These are phyloP conservation scores for Cladosporium sp. DNA, from an alignment of 2,329 filamentous ascomycete genomes.

Conservation along the genomic window DNA sequence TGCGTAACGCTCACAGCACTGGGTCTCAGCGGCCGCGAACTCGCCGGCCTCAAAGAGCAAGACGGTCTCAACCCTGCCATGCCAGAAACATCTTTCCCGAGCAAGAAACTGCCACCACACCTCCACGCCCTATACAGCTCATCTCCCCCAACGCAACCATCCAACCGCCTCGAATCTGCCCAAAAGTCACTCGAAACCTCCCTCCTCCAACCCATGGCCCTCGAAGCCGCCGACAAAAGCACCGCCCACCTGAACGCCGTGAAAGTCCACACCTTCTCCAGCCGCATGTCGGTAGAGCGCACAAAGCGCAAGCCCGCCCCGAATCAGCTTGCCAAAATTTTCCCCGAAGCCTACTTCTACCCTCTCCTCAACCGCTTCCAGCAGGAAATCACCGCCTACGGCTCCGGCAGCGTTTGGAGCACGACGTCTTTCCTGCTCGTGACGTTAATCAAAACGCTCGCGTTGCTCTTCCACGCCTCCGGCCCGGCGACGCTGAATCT, in stretches of 20 bases:
- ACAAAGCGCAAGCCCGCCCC: conserved; percentile 57
- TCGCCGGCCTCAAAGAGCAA: conserved; percentile 68
- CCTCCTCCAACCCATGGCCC: conserved; percentile 78
- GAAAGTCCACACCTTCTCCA: conserved; percentile 86
- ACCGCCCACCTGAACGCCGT: conserved; percentile 73
- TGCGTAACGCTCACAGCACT: conserved; percentile 77
- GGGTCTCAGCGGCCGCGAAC: conserved; percentile 75
- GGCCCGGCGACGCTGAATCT: conserved; percentile 75
- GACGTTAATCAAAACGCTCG: conserved; percentile 80
- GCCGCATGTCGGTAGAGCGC: conserved; percentile 61
- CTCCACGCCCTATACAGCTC: conserved; percentile 66
- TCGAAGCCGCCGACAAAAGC: conserved; percentile 71
- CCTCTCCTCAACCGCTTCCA: conserved; percentile 71
- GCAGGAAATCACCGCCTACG: conserved; percentile 31
- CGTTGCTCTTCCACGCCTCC: conserved; percentile 74
- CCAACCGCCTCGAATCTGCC: conserved; percentile 66
- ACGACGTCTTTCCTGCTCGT: conserved; percentile 72
- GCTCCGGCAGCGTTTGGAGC: conserved; percentile 53
- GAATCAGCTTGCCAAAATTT: conserved; percentile 73
- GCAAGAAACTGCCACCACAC: conserved; percentile 69
- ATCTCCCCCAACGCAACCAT: conserved; percentile 4
- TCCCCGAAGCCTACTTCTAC: conserved; percentile 77
- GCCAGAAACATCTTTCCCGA: conserved; percentile 59
- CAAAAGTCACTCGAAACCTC: conserved; percentile 62
- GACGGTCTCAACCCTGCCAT: conserved; percentile 42